These are phyloP conservation scores for Trichosporon coremiiforme DNA, from an alignment of 1,284 basidiomycete species.

Conservation along the genomic window DNA sequence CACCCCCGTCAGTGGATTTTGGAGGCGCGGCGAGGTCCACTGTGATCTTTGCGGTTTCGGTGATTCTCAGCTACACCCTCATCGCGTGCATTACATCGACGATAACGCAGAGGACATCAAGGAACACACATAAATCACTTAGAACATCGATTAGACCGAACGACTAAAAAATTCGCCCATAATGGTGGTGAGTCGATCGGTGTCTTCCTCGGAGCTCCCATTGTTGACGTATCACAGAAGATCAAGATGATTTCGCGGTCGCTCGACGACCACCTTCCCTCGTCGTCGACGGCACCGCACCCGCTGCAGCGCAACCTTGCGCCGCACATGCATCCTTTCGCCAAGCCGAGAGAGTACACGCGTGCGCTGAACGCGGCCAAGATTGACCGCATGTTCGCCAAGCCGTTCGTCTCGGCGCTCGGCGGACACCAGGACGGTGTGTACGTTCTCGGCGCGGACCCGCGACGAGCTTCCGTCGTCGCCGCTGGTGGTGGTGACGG, in stretches of 20 bases:
- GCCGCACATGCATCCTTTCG: conserved; percentile 90
- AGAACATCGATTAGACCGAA: not conserved
- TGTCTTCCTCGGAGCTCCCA: not conserved
- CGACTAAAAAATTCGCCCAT: not conserved
- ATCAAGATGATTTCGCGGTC: conserved; percentile 58
- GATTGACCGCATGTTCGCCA: conserved; percentile 95
- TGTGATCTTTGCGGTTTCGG: not conserved
- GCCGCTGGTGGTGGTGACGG: conserved; percentile 96
- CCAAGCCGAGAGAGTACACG: conserved; percentile 87
- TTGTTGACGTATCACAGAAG: conserved; percentile 43
- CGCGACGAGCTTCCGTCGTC: conserved; percentile 74
- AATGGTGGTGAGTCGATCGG: not conserved
- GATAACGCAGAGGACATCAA: not conserved
- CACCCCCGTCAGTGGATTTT: conserved; percentile 3
- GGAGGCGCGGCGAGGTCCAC: conserved; percentile 7
- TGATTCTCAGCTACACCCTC: not conserved
- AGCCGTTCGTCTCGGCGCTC: conserved; percentile 86
- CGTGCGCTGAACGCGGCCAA: conserved; percentile 94
- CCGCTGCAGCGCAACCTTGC: conserved; percentile 90
- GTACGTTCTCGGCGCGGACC: conserved; percentile 79
- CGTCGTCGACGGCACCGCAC: conserved; percentile 55
- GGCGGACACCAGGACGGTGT: conserved; percentile 97
- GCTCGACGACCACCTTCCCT: conserved; percentile 57
- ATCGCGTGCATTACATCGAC: not conserved
- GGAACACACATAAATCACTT: not conserved